Base-by-base conservation (phyloP, 1,139 yeast genomes). In the Magnusiomyces ingens region DNA sequence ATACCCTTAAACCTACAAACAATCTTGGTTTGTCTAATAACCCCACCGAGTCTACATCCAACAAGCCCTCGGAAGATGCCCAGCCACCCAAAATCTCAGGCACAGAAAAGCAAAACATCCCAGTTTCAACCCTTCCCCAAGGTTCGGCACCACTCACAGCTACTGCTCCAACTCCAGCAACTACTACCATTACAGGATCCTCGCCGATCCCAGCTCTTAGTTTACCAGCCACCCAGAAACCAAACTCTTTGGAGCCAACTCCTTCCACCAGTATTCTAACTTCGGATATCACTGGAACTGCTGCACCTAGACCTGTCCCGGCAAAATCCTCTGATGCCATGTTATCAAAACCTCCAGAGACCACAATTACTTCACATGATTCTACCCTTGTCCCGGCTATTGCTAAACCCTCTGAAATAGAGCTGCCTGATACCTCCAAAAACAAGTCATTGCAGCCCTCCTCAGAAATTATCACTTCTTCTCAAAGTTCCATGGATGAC, bases 71-170 rank as follows among this genome's bases (percentile, higher is more conserved):
- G 32, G 4, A 4, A 26, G 32, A 5, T 26, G 13, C 17, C 15
- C 41, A 48, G 45, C 18, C 19, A 12, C 46, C 13, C 29, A 40
- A 47, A 49, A 43, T 36, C 32, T 11, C 51, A 43, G 32, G 38
- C n/a, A 19, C 29, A 43, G 11, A 38, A 37, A 26, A 41, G 43
- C 11, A 44, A 41, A 21, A 44, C 35, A 32, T 40, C 47, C 2
- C 38, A 47, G 12, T 48, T 42, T 32, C 49, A 48, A 40, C 45
- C 40, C 13, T 50, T 40, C 15, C 42, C n/a, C 38, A 21, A 21
- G 5, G 12, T 17, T 46, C 45, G 41, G 19, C 32, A 26, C 32
- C 8, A 26, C 8, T 15, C n/a, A 21, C 45, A 29, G n/a, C 44
- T 36, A 15, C 45, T 19, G n/a, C 48, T 29, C 2, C 35, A 38